phyloP scores from a whole-genome alignment of 2,329 filamentous ascomycete species.

The Chaetothyriales sp. region DNA sequence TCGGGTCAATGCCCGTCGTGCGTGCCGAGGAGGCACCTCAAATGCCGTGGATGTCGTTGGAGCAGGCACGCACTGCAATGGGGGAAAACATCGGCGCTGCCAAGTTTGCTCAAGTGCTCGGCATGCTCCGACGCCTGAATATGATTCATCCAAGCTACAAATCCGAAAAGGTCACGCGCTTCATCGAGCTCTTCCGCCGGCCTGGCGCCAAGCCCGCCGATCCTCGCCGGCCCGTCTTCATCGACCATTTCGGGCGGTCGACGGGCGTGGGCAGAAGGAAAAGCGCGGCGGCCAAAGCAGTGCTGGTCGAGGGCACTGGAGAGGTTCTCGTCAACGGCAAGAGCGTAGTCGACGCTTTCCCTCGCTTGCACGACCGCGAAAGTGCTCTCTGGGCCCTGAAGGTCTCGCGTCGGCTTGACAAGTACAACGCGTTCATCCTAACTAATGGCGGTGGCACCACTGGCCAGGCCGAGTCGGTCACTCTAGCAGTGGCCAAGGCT shows the following conservation, averaged over 20 bases:
- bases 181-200: constrained; percentile 58
- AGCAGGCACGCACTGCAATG: constrained; percentile 57
- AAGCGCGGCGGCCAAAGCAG: constrained; percentile 70
- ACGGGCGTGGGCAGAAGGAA: constrained; percentile 77
- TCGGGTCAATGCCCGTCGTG: constrained; percentile 59
- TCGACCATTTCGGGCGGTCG: constrained; percentile 68
- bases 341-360: constrained; percentile 67
- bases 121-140: constrained; percentile 66
- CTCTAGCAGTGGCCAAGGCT: constrained; percentile 76
- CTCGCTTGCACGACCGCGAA: constrained; percentile 81
- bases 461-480: constrained; percentile 89
- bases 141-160: constrained; percentile 68
- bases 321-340: constrained; percentile 85
- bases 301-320: constrained; percentile 82
- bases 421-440: constrained; percentile 90
- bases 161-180: constrained; percentile 52
- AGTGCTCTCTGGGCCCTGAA: constrained; percentile 87
- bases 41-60: constrained; percentile 66
- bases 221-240: constrained; percentile 44
- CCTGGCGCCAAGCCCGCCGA: constrained; percentile 59
- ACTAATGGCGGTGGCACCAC: constrained; percentile 81
- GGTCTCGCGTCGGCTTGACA: constrained; percentile 68
- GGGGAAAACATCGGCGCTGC: constrained; percentile 62
- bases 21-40: constrained; percentile 52
- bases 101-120: constrained; percentile 65